phyloP scores from a whole-genome alignment of 108 stramenopile species.

The Cylindrotheca fusiformis region DNA sequence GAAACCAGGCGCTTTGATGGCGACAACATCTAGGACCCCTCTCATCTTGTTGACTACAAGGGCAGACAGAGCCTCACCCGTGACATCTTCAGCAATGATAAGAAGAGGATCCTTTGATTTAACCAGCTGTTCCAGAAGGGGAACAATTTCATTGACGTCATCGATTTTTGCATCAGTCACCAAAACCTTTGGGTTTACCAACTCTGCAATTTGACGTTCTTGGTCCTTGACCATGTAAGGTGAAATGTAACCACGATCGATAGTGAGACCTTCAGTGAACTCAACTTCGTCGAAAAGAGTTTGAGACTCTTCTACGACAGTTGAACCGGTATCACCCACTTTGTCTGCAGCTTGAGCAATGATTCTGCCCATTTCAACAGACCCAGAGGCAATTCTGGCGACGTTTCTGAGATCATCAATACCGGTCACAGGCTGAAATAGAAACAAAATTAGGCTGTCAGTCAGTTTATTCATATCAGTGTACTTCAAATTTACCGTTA shows the following conservation, averaged over 20 bases:
- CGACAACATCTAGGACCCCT: slow-evolving; percentile 94
- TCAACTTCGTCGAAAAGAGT: slow-evolving; percentile 94
- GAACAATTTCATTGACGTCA: slow-evolving; percentile 93
- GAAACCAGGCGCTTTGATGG: slow-evolving; percentile 96
- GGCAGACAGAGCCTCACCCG: slow-evolving; percentile 95
- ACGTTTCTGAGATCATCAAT: slow-evolving; percentile 90
- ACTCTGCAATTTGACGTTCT: slow-evolving; percentile 93
- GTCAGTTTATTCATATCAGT: too few relatives aligned
- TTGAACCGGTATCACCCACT: slow-evolving; percentile 95
- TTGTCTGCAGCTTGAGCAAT: slow-evolving; percentile 95
- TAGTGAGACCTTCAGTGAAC: slow-evolving; percentile 97
- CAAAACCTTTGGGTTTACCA: slow-evolving; percentile 75
- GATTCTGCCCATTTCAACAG: slow-evolving; percentile 90
- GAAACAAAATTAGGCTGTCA: too few relatives aligned
- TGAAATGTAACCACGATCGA: slow-evolving; percentile 96
- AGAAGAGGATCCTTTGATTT: slow-evolving; percentile 95
- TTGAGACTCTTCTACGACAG: slow-evolving; percentile 95
- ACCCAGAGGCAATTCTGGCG: slow-evolving; percentile 93
- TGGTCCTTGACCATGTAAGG: slow-evolving; percentile 98
- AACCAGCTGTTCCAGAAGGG: slow-evolving; percentile 92
- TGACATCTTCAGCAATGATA: slow-evolving; percentile 95
- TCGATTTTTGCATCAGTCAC: slow-evolving; percentile 97
- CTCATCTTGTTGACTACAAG: slow-evolving; percentile 99
- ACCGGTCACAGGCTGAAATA: slow-evolving; percentile 58
- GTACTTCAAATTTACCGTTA: too few relatives aligned